Evolutionary conservation across 139 green algal genomes (phyloP), one percentile per base, ranked within the genome.

Genomic region (Microglena sp.): DNA sequence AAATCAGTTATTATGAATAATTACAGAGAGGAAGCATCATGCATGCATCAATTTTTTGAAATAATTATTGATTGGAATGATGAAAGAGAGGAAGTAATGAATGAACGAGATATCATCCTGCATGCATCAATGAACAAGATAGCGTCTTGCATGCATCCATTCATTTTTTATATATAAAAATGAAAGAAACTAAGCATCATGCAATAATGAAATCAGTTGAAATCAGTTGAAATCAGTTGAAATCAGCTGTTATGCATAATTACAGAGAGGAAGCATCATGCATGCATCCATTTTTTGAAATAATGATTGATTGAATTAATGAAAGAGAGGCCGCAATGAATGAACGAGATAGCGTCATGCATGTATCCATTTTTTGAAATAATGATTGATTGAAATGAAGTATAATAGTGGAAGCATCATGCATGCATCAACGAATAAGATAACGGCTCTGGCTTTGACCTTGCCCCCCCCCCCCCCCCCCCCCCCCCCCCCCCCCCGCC

Each of bases 21-120:
- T n/a, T n/a, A n/a, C n/a, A n/a, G n/a, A n/a, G n/a, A 96, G 73
- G 67, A 95, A 96, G 24, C 67, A 76, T 4, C 83, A 81, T 85
- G 75, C 57, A 60, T 6, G 2, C 34, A 1, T 45, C 45, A 18
- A 53, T 24, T 53, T 24, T 24, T 18, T 53, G 43, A 53, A 24
- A 18, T 50, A 50, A 24, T 11, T 11, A 18, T 24, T 11, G 40
- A 18, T 50, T 50, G 40, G 11, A 24, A 24, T 50, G 11, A 24
- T 11, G 15, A 18, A 11, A 18, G 15, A 50, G 18, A 50, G 40
- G 18, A 24, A 11, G n/a, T n/a, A n/a, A n/a, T n/a, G n/a, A n/a
- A n/a, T n/a, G n/a, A n/a, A 24, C 40, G 40, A 50, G 40, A 18
- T 50, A 50, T 11, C 40, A 18, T 11, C 40, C 40, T 50, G 40